A percentile compares a stretch with the other conserved stretches of the same genome.
Evolutionary conservation across 2,329 filamentous ascomycete genomes (phyloP).

Genomic region (Cladorrhinum sp.): DNA sequence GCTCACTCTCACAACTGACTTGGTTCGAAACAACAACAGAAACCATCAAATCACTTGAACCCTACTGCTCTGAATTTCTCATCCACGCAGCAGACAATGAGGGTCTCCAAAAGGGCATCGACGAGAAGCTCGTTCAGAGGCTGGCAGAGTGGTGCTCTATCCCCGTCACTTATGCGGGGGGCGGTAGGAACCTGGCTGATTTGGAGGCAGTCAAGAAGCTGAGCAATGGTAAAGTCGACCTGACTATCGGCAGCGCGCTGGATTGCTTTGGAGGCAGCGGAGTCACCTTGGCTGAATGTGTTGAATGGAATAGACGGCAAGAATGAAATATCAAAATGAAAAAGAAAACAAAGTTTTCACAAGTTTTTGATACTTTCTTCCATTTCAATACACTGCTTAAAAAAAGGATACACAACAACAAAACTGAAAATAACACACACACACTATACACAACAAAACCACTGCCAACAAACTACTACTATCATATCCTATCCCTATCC

Average conservation of each 20-base stretch:
- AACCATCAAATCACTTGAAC: constrained; percentile 75
- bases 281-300: constrained; percentile 84
- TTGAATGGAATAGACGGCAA: constrained; percentile 73
- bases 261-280: constrained; percentile 92
- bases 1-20: background rate
- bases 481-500: too few relatives aligned
- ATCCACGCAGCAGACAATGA: constrained; percentile 98
- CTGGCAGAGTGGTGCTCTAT: constrained; percentile 85
- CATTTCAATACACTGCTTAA: background rate
- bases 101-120: constrained; percentile 86
- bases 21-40: constrained; percentile 48
- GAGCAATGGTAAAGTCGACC: constrained; percentile 78
- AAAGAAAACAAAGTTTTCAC: too few relatives aligned
- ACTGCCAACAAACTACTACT: too few relatives aligned
- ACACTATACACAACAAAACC: constrained; percentile 18
- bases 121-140: constrained; percentile 74
- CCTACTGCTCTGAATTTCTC: constrained; percentile 93
- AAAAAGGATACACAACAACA: constrained; percentile 26
- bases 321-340: too few relatives aligned
- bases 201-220: constrained; percentile 76
- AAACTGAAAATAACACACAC: too few relatives aligned
- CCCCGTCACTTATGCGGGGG: constrained; percentile 94
- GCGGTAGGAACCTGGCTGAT: constrained; percentile 79
- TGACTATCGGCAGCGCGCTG: constrained; percentile 94
- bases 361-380: too few relatives aligned